Percentiles rank a stretch among this genome's conserved stretches.
Evolutionary conservation across 106 monocot genomes (phyloP).

Genomic region (Chionographis japonica): DNA sequence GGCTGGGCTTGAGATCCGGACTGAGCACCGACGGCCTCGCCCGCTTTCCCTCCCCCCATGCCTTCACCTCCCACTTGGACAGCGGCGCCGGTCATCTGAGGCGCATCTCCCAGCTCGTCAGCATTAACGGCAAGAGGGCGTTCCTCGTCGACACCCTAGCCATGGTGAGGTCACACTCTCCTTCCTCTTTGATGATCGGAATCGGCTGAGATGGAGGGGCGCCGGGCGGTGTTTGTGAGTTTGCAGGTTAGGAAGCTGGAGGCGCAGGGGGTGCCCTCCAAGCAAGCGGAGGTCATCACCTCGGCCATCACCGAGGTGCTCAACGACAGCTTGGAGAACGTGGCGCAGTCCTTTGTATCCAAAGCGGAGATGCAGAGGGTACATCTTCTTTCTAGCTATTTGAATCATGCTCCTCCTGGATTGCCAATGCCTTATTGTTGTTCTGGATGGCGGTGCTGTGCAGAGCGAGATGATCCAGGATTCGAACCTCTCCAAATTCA

Average conservation of each 20-base stretch:
- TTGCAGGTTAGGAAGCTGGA: conserved; percentile 63
- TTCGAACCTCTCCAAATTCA: conserved; percentile 35
- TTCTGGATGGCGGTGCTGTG: background rate
- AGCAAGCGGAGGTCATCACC: conserved; percentile 65
- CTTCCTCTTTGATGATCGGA: background rate
- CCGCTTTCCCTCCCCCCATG: too few species aligned
- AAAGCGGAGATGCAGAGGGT: conserved; percentile 59
- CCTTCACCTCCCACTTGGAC: too few species aligned
- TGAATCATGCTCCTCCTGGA: background rate
- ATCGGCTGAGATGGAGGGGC: background rate
- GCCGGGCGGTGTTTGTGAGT: background rate
- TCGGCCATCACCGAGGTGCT: conserved; percentile 50
- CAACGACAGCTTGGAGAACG: conserved; percentile 60
- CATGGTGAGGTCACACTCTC: conserved; percentile 18
- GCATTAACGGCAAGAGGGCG: conserved; percentile 35
- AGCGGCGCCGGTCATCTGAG: background rate
- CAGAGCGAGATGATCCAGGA: conserved; percentile 34
- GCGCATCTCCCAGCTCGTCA: conserved; percentile 35
- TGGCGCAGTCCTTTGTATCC: conserved; percentile 47
- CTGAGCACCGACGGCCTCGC: too few species aligned
- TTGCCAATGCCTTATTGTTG: background rate
- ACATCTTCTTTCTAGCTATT: background rate
- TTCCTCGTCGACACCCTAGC: conserved; percentile 65
- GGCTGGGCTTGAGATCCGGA: too few species aligned
- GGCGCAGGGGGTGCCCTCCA: conserved; percentile 44